A percentile compares a stretch with the other conserved stretches of the same genome.
Evolutionary conservation across 768 basidiomycete species (phyloP).

Genomic region (Glaciozyma antarctica): DNA sequence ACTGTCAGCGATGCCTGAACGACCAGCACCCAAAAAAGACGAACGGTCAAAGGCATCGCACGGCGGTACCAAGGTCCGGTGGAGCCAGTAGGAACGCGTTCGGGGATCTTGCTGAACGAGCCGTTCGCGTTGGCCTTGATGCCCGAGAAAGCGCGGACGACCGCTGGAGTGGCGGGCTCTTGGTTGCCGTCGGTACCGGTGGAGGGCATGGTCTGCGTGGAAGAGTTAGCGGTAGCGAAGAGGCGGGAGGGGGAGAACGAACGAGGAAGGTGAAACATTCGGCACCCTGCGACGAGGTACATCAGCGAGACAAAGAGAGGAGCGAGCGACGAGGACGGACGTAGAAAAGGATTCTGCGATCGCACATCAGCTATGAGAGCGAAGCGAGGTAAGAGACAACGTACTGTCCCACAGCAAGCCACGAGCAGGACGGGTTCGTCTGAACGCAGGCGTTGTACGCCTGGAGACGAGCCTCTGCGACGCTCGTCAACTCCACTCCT

Average conservation of each 20-base stretch:
- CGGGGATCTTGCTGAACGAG: not conserved
- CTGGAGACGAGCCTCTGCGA: not conserved
- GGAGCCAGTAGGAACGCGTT: not conserved
- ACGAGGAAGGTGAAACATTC: not conserved
- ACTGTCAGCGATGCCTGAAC: not conserved
- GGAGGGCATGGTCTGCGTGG: not conserved
- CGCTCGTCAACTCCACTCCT: not conserved
- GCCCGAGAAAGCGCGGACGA: not conserved
- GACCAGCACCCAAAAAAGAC: not conserved
- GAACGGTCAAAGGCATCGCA: not conserved
- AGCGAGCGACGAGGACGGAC: not conserved
- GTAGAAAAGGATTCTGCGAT: no score
- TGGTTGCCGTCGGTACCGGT: not conserved
- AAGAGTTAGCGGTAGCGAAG: no score
- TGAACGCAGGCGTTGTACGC: not conserved
- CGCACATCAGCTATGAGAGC: no score
- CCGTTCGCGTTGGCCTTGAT: not conserved
- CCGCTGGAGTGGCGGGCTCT: not conserved
- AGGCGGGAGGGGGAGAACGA: no score
- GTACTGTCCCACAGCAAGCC: not conserved
- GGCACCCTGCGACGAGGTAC: not conserved
- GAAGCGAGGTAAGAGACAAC: no score
- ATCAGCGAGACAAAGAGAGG: not conserved
- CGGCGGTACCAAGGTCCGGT: not conserved
- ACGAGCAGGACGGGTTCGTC: not conserved